These are phyloP conservation scores for Euptelea pleiosperma DNA, from an alignment of 164 flowering plant genomes.

Conservation along the genomic window DNA sequence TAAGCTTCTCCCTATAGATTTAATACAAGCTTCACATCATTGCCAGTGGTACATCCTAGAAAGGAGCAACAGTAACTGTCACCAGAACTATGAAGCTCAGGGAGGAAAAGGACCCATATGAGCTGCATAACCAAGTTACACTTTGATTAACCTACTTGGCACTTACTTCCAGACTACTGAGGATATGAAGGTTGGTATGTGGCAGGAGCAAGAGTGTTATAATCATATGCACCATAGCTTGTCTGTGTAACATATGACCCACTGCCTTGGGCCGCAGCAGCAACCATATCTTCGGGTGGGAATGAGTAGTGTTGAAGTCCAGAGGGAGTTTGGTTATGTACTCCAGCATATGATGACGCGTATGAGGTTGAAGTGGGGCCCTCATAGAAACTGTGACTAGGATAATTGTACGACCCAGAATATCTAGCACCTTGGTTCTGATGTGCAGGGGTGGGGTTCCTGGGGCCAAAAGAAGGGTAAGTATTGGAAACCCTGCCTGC, in stretches of 20 bases:
- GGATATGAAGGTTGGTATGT: constrained; percentile 32
- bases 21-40: too few species aligned
- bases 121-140: too few species aligned
- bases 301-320: constrained; percentile 31
- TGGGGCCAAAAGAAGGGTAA: constrained; percentile 28
- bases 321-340: constrained; percentile 36
- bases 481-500: constrained; percentile 29
- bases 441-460: constrained; percentile 34
- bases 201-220: constrained; percentile 24
- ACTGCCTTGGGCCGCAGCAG: constrained; percentile 20
- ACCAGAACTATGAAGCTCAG: too few species aligned
- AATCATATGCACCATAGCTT: constrained; percentile 40
- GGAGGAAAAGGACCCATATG: too few species aligned
- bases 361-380: constrained; percentile 28
- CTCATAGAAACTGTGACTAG: constrained; percentile 34
- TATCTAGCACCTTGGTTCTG: constrained; percentile 36
- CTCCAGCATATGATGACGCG: constrained; percentile 31
- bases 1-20: too few species aligned
- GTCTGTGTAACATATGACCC: constrained; percentile 34
- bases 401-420: constrained; percentile 37
- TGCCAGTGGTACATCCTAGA: too few species aligned
- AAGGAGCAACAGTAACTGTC: too few species aligned
- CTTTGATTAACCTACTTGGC: not conserved
- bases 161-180: constrained; percentile 24
- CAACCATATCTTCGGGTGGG: constrained; percentile 28